phyloP scores from a whole-genome alignment of 768 basidiomycete species.

The Lactarius hengduanensis region DNA sequence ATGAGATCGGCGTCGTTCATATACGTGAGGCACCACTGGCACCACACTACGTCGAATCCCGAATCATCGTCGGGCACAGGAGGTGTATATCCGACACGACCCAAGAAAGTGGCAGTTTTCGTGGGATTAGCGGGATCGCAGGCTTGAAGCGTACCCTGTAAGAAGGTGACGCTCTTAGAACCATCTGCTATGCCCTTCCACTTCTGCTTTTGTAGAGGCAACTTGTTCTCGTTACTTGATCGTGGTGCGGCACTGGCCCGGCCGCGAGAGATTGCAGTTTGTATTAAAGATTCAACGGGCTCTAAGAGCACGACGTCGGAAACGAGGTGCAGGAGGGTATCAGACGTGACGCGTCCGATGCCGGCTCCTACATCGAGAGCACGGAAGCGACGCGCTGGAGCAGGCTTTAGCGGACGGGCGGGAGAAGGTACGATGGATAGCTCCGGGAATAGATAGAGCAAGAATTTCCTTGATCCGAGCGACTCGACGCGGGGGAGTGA shows the following conservation, averaged over 20 bases:
- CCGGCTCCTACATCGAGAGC: constrained; percentile 95
- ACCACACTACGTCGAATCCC: constrained; percentile 91
- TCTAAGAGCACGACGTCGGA: constrained; percentile 88
- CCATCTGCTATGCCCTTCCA: constrained; percentile 71
- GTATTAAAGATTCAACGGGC: constrained; percentile 77
- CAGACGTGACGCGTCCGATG: constrained; percentile 86
- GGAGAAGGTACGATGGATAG: constrained; percentile 77
- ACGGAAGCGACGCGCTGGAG: constrained; percentile 49
- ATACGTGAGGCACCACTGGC: constrained; percentile 96
- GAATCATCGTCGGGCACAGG: constrained; percentile 43
- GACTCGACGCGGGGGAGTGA: constrained; percentile 89
- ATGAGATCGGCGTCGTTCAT: constrained; percentile 75
- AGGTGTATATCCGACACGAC: constrained; percentile 64
- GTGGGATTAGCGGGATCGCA: constrained; percentile 65
- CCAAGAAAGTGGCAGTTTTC: constrained; percentile 49
- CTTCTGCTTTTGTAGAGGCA: constrained; percentile 26
- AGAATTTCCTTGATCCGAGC: constrained; percentile 84
- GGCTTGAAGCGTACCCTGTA: constrained; percentile 75
- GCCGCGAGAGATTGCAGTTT: constrained; percentile 57
- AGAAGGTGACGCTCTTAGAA: constrained; percentile 72
- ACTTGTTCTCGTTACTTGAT: constrained; percentile 17
- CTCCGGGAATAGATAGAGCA: constrained; percentile 77
- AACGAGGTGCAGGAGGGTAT: constrained; percentile 87
- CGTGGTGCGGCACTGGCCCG: constrained; percentile 37
- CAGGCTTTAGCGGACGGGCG: constrained; percentile 48